Evolutionary conservation across 2,329 filamentous ascomycete genomes (phyloP).

Genomic region (Pochonia chlamydosporia): DNA sequence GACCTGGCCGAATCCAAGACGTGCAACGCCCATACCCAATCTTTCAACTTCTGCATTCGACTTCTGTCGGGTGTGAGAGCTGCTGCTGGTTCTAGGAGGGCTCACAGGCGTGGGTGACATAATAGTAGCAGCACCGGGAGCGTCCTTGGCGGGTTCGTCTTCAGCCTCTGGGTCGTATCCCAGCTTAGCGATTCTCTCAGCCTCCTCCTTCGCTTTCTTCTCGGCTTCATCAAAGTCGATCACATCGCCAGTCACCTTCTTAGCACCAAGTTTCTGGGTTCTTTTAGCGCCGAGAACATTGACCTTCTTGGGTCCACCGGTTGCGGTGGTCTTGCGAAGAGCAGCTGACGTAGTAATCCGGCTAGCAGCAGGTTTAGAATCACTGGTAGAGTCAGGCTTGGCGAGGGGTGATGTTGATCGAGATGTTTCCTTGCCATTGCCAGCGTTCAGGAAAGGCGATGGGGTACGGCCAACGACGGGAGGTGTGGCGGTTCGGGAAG

Average conservation of each 20-base stretch:
- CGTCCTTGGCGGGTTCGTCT: constrained; percentile 42
- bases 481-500: constrained; percentile 84
- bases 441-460: constrained; percentile 84
- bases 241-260: constrained; percentile 75
- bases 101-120: constrained; percentile 70
- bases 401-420: constrained; percentile 80
- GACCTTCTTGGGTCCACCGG: constrained; percentile 66
- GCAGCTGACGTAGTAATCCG: constrained; percentile 72
- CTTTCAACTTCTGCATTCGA: constrained; percentile 77
- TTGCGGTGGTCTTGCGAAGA: constrained; percentile 67
- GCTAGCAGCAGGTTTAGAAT: constrained; percentile 56
- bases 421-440: constrained; percentile 59
- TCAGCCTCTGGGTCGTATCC: constrained; percentile 94
- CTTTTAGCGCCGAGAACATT: constrained; percentile 86
- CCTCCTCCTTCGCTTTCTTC: constrained; percentile 95
- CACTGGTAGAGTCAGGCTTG: constrained; percentile 50
- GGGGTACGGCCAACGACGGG: constrained; percentile 72
- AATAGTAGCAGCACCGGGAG: constrained; percentile 55
- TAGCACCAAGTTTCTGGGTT: constrained; percentile 78
- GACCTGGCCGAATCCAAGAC: constrained; percentile 84
- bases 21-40: constrained; percentile 79
- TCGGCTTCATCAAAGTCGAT: constrained; percentile 98
- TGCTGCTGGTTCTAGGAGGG: constrained; percentile 53
- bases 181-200: constrained; percentile 88
- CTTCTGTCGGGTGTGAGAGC: constrained; percentile 50